Percentiles rank a stretch among this genome's conserved stretches.
These are phyloP conservation scores for Hondaea fermentalgiana DNA, from an alignment of 108 stramenopile genomes.

Conservation along the genomic window DNA sequence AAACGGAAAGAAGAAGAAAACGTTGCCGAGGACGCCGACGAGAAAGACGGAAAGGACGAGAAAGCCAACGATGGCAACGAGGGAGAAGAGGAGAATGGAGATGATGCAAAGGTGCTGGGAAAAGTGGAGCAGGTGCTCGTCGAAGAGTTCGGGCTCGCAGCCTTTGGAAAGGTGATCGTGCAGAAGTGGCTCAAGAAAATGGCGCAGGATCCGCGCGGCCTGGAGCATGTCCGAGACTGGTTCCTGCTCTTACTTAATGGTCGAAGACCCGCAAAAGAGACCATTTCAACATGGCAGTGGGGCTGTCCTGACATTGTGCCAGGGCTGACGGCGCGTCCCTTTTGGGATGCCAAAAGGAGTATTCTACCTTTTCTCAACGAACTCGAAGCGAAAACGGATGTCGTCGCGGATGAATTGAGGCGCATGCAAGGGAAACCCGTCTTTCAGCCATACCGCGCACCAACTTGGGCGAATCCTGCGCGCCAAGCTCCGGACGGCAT, in stretches of 20 bases:
- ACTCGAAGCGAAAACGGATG: neutral
- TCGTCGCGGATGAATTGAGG: neutral
- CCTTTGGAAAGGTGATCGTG: neutral
- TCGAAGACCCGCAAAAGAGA: neutral
- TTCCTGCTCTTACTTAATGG: neutral
- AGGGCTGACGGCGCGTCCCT: neutral
- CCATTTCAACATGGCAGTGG: neutral
- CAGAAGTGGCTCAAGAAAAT: conserved; percentile 9
- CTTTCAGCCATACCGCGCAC: conserved; percentile 38
- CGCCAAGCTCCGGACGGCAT: neutral
- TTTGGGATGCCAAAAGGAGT: neutral
- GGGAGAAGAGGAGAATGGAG: neutral
- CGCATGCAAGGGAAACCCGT: neutral
- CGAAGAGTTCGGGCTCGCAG: neutral
- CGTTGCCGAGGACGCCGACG: neutral
- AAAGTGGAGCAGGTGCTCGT: neutral
- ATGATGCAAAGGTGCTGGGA: neutral
- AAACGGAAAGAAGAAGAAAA: too few relatives aligned
- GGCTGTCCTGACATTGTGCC: conserved; percentile 26
- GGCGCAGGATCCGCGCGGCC: neutral
- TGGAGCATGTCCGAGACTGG: neutral
- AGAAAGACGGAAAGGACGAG: neutral
- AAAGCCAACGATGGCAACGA: neutral
- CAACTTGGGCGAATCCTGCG: neutral
- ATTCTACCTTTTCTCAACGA: neutral